Evolutionary conservation across 495 filamentous ascomycete species (phyloP), one percentile per base, ranked within the genome.

Genomic region (Tuber borchii): DNA sequence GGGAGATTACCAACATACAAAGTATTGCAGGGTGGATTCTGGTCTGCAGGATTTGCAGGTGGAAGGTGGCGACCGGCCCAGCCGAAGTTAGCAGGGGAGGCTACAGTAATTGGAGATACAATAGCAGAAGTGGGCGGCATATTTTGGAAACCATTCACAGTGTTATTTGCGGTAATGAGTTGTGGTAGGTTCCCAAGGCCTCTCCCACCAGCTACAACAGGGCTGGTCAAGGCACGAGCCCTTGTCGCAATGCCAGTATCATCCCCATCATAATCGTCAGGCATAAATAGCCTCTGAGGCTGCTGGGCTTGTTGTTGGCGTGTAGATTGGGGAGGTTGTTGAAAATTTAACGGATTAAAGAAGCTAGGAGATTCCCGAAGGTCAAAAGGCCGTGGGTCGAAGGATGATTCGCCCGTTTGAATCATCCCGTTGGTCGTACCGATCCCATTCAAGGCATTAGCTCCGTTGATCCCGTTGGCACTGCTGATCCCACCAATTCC

Each of bases 11-110:
- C 95, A 43, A 99, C 96, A 82, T 99, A 98, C 34, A 99, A 87
- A 4, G 95, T 99, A 84, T 99, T 99, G 87, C 96, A 99, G 12
- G 95, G 95, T 2, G 95, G 96, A 83, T 98, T 97, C 84, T 97
- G 91, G 81, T 99, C 96, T 43, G 95, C 95, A 6, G 95, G 95
- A 80, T 98, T 97, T 71, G 93, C 93, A 9, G 95, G 79, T 22
- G 79, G 79, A 5, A 81, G 65, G 42, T 78, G 77, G 48, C 79
- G 82, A 45, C 56, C 86, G 87, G 44, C 85, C 85, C 71, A 90
- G 87, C 71, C 89, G 91, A 78, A 88, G 90, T 75, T 84, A 85
- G 76, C 83, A 84, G 48, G 81, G 83, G 72, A 85, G 82, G 56
- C 80, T 83, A 42, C 83, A 31, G 56, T 31, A 65, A 65, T 31